These are phyloP conservation scores for Starmerella vaccinii DNA, from an alignment of 805 yeast species.

Conservation along the genomic window DNA sequence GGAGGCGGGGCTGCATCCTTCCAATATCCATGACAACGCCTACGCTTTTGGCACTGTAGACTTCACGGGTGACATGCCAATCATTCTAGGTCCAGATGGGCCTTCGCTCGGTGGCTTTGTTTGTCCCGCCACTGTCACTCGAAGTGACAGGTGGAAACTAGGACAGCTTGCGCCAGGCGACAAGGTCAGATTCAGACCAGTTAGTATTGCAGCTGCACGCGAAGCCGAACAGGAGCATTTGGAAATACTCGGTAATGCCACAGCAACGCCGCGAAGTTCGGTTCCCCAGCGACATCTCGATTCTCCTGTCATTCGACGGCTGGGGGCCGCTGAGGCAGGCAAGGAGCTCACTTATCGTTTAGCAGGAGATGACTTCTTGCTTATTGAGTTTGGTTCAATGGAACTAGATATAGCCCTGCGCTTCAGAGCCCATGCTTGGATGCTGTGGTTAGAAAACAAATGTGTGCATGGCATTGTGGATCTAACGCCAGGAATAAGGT, in stretches of 20 bases:
- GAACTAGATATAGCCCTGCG: slow-evolving; percentile 72
- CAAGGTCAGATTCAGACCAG: slow-evolving; percentile 67
- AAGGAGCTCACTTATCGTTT: slow-evolving; percentile 75
- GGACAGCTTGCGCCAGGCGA: slow-evolving; percentile 98
- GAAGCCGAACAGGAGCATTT: slow-evolving; percentile 56
- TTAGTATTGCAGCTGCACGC: slow-evolving; percentile 48
- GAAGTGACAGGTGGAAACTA: slow-evolving; percentile 96
- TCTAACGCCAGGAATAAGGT: slow-evolving; percentile 96
- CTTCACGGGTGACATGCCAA: slow-evolving; percentile 98
- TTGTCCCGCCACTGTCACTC: slow-evolving; percentile 89
- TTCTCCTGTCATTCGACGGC: slow-evolving; percentile 39
- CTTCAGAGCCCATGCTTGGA: slow-evolving; percentile 56
- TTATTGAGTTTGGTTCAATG: slow-evolving; percentile 89
- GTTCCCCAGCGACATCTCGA: no score
- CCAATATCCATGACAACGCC: slow-evolving; percentile 96
- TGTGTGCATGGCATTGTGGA: slow-evolving; percentile 91
- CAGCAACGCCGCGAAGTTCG: slow-evolving; percentile 19
- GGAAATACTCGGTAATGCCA: slow-evolving; percentile 36
- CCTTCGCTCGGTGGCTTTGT: slow-evolving; percentile 97
- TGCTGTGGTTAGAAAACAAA: slow-evolving; percentile 95
- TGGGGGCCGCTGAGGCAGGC: slow-evolving; percentile 56
- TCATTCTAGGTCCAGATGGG: slow-evolving; percentile 91
- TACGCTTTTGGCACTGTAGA: slow-evolving; percentile 94
- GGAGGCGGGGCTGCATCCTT: slow-evolving; percentile 95
- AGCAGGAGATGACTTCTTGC: slow-evolving; percentile 89